phyloP scores from a whole-genome alignment of 31 red algal species.

The Bonnemaisonia californica region DNA sequence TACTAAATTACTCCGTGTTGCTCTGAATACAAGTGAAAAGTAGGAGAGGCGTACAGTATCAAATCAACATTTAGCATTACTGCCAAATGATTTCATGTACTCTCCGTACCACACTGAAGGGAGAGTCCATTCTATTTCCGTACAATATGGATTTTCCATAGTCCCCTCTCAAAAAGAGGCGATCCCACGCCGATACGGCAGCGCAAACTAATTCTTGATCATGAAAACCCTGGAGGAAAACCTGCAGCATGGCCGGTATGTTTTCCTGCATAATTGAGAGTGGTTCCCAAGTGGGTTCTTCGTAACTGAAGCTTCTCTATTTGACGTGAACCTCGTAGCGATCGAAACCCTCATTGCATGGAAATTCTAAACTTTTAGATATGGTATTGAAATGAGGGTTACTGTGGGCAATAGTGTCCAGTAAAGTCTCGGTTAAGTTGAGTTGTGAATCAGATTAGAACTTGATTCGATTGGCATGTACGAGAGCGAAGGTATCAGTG shows the following conservation, averaged over 20 bases:
- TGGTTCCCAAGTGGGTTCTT: conserved; percentile 27
- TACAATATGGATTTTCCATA: no score
- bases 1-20: no score
- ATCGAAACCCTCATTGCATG: not conserved
- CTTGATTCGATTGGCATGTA: conserved; percentile 12
- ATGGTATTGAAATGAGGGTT: conserved; percentile 15
- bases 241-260: conserved; percentile 2
- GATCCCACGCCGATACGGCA: not conserved
- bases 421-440: not conserved
- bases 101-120: no score
- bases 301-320: conserved; percentile 9
- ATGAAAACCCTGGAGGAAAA: not conserved
- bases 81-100: no score
- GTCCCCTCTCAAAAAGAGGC: not conserved
- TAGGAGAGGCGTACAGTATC: no score
- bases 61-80: no score
- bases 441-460: conserved; percentile 6
- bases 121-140: no score
- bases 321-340: conserved; percentile 8
- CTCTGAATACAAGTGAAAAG: no score
- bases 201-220: not conserved
- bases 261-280: conserved; percentile 13
- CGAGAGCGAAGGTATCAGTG: not conserved
- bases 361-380: not conserved
- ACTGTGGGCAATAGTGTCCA: not conserved